phyloP scores from a whole-genome alignment of 257 asterid genomes.

The Parsonsia alboflavescens region DNA sequence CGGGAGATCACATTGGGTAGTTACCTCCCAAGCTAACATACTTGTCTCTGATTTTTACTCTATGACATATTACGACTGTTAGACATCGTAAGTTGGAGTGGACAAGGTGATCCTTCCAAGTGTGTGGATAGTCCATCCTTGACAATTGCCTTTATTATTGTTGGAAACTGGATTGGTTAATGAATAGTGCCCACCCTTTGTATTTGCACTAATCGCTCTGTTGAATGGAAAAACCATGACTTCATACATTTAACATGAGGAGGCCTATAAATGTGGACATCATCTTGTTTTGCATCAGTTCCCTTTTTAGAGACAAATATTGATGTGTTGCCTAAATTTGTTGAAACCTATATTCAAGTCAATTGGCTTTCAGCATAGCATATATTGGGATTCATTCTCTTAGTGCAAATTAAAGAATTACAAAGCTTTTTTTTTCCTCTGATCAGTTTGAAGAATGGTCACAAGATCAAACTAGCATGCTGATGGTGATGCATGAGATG shows the following conservation, averaged over 20 bases:
- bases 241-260: not conserved
- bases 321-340: not conserved
- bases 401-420: not conserved
- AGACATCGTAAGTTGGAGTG: not conserved
- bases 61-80: not conserved
- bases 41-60: not conserved
- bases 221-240: not conserved
- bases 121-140: not conserved
- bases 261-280: not conserved
- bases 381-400: not conserved
- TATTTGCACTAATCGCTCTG: not conserved
- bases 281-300: not conserved
- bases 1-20: not conserved
- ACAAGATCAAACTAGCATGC: not conserved
- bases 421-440: not conserved
- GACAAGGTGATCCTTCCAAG: not conserved
- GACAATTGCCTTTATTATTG: not conserved
- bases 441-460: slow-evolving; percentile 8
- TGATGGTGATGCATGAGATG: slow-evolving; percentile 10
- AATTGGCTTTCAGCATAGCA: not conserved
- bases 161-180: not conserved
- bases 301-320: not conserved
- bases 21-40: not conserved
- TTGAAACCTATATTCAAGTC: not conserved
- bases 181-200: not conserved